phyloP scores from a whole-genome alignment of 371 early-diverging fungal species.

The Mucor racemosus region DNA sequence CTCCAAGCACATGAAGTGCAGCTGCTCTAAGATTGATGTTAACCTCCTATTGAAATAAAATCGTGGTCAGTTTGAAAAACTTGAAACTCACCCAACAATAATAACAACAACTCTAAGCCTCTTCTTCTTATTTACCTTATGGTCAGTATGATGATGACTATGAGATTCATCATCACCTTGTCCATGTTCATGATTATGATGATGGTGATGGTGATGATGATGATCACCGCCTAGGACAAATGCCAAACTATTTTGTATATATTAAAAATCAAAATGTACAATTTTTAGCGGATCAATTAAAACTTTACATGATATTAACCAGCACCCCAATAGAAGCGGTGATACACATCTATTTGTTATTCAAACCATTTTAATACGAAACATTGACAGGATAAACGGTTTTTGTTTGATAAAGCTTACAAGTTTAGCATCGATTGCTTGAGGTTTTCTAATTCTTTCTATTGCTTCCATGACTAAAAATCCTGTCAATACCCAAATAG shows the following conservation, averaged over 20 bases:
- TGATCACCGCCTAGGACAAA: slow-evolving; percentile 54
- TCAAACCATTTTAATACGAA: background rate
- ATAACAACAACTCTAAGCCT: slow-evolving; percentile 23
- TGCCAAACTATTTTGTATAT: slow-evolving; percentile 51
- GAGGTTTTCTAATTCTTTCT: slow-evolving; percentile 72
- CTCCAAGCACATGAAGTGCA: slow-evolving; percentile 84
- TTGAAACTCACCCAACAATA: background rate
- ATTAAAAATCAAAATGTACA: slow-evolving; percentile 42
- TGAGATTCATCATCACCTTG: slow-evolving; percentile 37
- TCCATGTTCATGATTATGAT: slow-evolving; percentile 32
- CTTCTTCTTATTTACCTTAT: slow-evolving; percentile 29
- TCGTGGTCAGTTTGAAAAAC: background rate
- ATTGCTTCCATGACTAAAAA: slow-evolving; percentile 77
- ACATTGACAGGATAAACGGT: background rate
- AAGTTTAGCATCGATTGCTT: slow-evolving; percentile 72
- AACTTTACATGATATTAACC: slow-evolving; percentile 74
- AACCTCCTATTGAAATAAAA: slow-evolving; percentile 36
- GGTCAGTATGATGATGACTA: slow-evolving; percentile 36
- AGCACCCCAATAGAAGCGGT: slow-evolving; percentile 76
- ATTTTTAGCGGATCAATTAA: background rate
- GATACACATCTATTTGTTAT: slow-evolving; percentile 63
- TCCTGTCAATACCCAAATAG: slow-evolving; percentile 87
- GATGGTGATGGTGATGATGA: slow-evolving; percentile 39
- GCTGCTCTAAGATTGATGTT: slow-evolving; percentile 79
- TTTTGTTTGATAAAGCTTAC: slow-evolving; percentile 22